phyloP scores from a whole-genome alignment of 208 protist genomes.

The Leishmania tarentolae region DNA sequence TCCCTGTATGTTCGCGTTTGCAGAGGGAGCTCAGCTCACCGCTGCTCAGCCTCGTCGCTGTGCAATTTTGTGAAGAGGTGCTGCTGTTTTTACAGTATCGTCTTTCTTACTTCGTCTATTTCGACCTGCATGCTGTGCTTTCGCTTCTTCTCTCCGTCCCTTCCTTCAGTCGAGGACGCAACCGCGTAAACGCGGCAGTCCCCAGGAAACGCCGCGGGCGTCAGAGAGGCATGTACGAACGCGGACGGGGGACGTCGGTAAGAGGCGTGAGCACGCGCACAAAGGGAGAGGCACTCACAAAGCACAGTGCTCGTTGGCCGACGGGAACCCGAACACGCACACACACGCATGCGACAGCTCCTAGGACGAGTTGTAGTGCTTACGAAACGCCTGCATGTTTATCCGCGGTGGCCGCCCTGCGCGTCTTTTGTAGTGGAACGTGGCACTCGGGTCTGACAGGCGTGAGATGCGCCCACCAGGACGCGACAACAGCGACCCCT shows the following conservation, averaged over 20 bases:
- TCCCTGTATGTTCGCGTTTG: too few species aligned
- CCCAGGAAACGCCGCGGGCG: not conserved
- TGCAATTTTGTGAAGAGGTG: not conserved
- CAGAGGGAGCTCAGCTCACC: not conserved
- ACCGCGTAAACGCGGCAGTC: not conserved
- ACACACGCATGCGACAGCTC: constrained; percentile 3
- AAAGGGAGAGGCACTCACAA: not conserved
- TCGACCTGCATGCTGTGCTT: not conserved
- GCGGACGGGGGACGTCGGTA: not conserved
- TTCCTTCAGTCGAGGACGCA: not conserved
- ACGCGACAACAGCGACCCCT: constrained; percentile 60
- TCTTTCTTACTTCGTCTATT: not conserved
- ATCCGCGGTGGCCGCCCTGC: constrained; percentile 17
- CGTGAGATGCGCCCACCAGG: constrained; percentile 45
- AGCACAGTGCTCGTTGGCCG: not conserved
- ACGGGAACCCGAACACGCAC: not conserved
- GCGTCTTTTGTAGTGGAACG: constrained; percentile 37
- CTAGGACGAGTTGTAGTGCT: constrained; percentile 50
- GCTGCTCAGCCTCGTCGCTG: not conserved
- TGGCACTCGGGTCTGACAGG: constrained; percentile 40
- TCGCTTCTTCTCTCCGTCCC: not conserved
- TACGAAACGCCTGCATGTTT: constrained; percentile 41
- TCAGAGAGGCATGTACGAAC: not conserved
- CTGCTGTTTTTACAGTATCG: not conserved
- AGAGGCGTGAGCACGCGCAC: not conserved